Percentiles rank a stretch among this genome's conserved stretches.
Evolutionary conservation across 2,329 filamentous ascomycete genomes (phyloP).

Genomic region (Microdochium trichocladiopsis): DNA sequence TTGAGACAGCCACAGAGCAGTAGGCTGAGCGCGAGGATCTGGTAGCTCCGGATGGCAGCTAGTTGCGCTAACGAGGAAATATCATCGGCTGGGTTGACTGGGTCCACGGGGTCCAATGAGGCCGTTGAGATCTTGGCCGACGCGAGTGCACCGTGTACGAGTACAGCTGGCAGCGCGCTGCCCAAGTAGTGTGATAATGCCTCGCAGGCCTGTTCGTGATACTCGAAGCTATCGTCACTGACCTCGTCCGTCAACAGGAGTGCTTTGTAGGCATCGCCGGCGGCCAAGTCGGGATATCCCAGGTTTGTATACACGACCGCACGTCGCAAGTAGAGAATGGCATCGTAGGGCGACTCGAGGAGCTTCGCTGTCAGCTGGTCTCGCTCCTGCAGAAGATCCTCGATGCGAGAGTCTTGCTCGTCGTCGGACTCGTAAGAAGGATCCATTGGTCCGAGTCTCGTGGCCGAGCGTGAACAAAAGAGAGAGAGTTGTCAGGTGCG

Average conservation of each 20-base stretch:
- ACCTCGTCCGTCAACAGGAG: conserved; percentile 82
- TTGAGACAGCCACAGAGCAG: conserved; percentile 61
- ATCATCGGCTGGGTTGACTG: conserved; percentile 23
- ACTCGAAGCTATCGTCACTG: conserved; percentile 72
- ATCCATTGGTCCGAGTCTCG: neutral
- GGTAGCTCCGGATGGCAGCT: conserved; percentile 50
- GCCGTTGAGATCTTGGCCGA: conserved; percentile 12
- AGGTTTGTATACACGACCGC: conserved; percentile 65
- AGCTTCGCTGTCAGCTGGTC: conserved; percentile 50
- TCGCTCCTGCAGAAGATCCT: conserved; percentile 45
- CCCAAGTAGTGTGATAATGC: conserved; percentile 34
- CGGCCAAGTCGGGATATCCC: conserved; percentile 83
- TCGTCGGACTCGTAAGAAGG: conserved; percentile 13
- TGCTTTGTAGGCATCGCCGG: conserved; percentile 84
- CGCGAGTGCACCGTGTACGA: conserved; percentile 34
- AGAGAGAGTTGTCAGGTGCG: neutral
- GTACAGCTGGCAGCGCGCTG: conserved; percentile 32
- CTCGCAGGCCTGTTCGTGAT: conserved; percentile 60
- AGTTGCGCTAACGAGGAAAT: conserved; percentile 35
- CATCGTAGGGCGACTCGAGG: conserved; percentile 47
- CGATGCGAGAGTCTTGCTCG: conserved; percentile 29
- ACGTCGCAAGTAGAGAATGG: conserved; percentile 60
- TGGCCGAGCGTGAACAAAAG: neutral
- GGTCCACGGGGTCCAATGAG: conserved; percentile 17
- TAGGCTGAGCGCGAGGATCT: conserved; percentile 49